Evolutionary conservation across 1,139 yeast genomes (phyloP).

Genomic region (Taphrina communis): DNA sequence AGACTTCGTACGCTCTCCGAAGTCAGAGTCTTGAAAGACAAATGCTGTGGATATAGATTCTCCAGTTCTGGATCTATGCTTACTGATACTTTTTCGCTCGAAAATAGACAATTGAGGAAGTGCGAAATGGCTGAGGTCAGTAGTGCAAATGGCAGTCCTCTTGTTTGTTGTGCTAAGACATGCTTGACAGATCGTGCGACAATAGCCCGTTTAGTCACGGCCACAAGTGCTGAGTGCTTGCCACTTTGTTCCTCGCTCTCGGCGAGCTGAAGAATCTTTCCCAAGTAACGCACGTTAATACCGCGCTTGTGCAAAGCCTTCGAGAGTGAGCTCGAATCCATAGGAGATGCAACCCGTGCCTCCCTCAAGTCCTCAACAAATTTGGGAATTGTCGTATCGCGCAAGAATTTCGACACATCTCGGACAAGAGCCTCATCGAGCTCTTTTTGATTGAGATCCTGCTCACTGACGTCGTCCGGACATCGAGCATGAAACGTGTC

Average conservation of each 20-base stretch:
- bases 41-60: conserved; percentile 44
- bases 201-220: conserved; percentile 69
- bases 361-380: conserved; percentile 63
- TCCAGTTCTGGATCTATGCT: conserved; percentile 55
- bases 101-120: conserved; percentile 75
- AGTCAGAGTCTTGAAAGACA: conserved; percentile 58
- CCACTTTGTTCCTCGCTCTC: conserved; percentile 50
- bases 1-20: conserved; percentile 56
- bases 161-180: conserved; percentile 61
- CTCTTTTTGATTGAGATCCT: conserved; percentile 51
- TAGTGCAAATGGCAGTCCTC: conserved; percentile 60
- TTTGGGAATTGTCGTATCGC: conserved; percentile 65
- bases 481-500: conserved; percentile 66
- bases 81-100: conserved; percentile 57
- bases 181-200: conserved; percentile 81
- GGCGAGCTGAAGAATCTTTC: conserved; percentile 54
- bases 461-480: conserved; percentile 50
- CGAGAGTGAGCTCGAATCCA: conserved; percentile 80
- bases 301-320: conserved; percentile 76
- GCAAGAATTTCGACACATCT: conserved; percentile 69
- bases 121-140: conserved; percentile 68
- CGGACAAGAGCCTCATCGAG: conserved; percentile 69
- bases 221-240: conserved; percentile 52
- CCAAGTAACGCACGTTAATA: conserved; percentile 87
- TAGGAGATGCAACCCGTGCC: conserved; percentile 66